A percentile compares a stretch with the other conserved stretches of the same genome.
These are phyloP conservation scores for Geotrichum phurueaensis DNA, from an alignment of 1,139 yeast species.

Conservation along the genomic window DNA sequence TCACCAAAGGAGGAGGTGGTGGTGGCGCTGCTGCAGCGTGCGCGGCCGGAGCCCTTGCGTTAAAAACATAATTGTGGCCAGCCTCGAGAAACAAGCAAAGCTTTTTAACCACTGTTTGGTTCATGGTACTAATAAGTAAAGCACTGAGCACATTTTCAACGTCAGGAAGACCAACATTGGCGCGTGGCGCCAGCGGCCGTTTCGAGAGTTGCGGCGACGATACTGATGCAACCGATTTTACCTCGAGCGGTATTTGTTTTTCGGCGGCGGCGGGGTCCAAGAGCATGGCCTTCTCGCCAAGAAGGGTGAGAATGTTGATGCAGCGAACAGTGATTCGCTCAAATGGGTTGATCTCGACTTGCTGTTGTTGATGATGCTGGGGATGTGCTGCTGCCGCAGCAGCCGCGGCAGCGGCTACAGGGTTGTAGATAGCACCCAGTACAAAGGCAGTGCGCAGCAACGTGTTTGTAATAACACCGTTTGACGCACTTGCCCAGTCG, in stretches of 20 bases:
- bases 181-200: constrained; percentile 19
- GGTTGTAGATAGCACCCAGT: constrained; percentile 31
- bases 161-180: constrained; percentile 33
- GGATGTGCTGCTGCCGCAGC: constrained; percentile 18
- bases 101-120: constrained; percentile 34
- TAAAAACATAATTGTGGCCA: constrained; percentile 17
- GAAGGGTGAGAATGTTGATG: constrained; percentile 32
- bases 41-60: not conserved
- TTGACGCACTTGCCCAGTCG: not conserved
- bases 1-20: too few species aligned
- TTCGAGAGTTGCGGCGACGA: not conserved
- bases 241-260: not conserved
- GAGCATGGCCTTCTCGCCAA: constrained; percentile 32
- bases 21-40: not conserved
- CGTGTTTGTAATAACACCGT: constrained; percentile 23
- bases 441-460: constrained; percentile 43
- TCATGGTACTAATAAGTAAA: constrained; percentile 36
- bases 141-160: constrained; percentile 37
- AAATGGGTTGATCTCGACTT: constrained; percentile 32
- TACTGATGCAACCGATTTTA: not conserved
- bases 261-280: constrained; percentile 8
- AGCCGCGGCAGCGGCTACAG: constrained; percentile 20
- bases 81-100: constrained; percentile 33
- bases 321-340: constrained; percentile 35
- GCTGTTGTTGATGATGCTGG: not conserved